phyloP scores from a whole-genome alignment of 1,139 yeast genomes.

The Tardiomyces blankii region DNA sequence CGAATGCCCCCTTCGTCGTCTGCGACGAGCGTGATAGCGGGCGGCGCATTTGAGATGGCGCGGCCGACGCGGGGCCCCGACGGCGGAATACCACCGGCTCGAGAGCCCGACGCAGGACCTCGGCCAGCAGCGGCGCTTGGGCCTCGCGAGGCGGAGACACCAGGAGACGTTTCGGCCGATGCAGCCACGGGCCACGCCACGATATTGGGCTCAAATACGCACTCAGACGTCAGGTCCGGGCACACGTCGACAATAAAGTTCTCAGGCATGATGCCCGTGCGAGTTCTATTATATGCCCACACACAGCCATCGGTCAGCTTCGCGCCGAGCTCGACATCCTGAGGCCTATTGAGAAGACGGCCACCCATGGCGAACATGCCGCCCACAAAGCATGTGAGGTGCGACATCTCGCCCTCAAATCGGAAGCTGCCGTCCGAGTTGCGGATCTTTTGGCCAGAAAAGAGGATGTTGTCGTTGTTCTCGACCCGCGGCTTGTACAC shows the following conservation, averaged over 20 bases:
- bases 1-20: conserved; percentile 11
- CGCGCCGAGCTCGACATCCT: conserved; percentile 48
- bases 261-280: conserved; percentile 37
- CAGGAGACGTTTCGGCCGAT: too few relatives aligned
- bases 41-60: neutral
- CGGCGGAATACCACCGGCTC: too few relatives aligned
- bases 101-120: too few relatives aligned
- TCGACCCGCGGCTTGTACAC: conserved; percentile 33
- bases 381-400: conserved; percentile 63
- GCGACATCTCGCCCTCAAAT: conserved; percentile 32
- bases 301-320: conserved; percentile 61
- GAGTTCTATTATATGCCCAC: conserved; percentile 40
- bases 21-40: conserved; percentile 1
- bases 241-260: conserved; percentile 29
- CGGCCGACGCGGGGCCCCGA: too few relatives aligned
- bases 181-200: neutral
- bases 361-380: conserved; percentile 66
- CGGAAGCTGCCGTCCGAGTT: conserved; percentile 22
- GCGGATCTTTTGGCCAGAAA: conserved; percentile 36
- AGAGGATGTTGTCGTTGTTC: conserved; percentile 34
- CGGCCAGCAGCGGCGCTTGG: too few relatives aligned
- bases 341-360: conserved; percentile 36
- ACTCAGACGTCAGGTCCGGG: conserved; percentile 9
- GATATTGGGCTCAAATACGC: conserved; percentile 1
- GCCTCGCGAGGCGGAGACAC: too few relatives aligned